Evolutionary conservation across 2,329 filamentous ascomycete species (phyloP).

Genomic region (Talaromyces sp.): DNA sequence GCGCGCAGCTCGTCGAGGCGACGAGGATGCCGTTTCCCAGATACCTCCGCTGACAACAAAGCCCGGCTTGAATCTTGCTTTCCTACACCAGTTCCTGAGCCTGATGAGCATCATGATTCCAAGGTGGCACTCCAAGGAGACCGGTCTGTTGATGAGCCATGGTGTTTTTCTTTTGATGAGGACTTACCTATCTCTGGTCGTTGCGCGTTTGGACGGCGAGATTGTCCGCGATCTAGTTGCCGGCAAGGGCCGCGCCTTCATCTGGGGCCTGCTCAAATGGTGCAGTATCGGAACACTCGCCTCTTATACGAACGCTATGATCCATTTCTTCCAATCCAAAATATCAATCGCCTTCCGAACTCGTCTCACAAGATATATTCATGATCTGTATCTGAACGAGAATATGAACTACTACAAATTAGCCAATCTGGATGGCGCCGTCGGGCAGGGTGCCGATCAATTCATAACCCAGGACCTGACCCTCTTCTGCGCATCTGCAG

Average conservation of each 20-base stretch:
- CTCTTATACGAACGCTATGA: slow-evolving; percentile 97
- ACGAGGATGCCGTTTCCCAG: slow-evolving; percentile 53
- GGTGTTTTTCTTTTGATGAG: slow-evolving; percentile 82
- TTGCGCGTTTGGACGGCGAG: slow-evolving; percentile 88
- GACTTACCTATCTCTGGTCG: slow-evolving; percentile 88
- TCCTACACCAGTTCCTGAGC: slow-evolving; percentile 93
- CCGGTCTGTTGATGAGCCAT: slow-evolving; percentile 81
- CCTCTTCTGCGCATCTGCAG: slow-evolving; percentile 86
- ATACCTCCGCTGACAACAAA: slow-evolving; percentile 88
- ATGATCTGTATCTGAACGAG: slow-evolving; percentile 92
- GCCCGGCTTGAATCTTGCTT: slow-evolving; percentile 89
- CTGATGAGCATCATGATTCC: slow-evolving; percentile 97
- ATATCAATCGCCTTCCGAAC: slow-evolving; percentile 98
- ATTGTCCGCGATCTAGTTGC: slow-evolving; percentile 96
- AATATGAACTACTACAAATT: slow-evolving; percentile 96
- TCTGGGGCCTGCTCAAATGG: slow-evolving; percentile 91
- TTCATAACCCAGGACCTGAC: slow-evolving; percentile 97
- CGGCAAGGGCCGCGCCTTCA: slow-evolving; percentile 80
- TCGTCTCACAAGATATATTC: slow-evolving; percentile 88
- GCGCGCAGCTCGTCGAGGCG: slow-evolving; percentile 68
- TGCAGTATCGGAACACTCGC: slow-evolving; percentile 87
- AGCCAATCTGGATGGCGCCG: slow-evolving; percentile 83
- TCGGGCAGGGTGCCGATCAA: slow-evolving; percentile 88
- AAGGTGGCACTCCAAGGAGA: slow-evolving; percentile 91
- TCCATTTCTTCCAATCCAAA: slow-evolving; percentile 96